These are phyloP conservation scores for Cinchona pubescens DNA, from an alignment of 257 asterid genomes.

Conservation along the genomic window DNA sequence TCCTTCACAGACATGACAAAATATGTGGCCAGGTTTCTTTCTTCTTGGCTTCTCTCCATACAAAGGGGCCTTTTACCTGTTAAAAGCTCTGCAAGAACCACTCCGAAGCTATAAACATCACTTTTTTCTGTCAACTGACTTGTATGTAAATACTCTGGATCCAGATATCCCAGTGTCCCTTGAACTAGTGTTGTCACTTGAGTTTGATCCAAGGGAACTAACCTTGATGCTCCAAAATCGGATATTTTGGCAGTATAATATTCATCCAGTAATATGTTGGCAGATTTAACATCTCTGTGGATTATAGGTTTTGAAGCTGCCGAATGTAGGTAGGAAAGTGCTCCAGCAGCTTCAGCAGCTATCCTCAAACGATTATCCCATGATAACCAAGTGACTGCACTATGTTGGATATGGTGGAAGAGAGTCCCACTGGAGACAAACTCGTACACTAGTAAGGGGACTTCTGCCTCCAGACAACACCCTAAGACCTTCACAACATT, in stretches of 20 bases:
- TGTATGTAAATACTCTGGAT: slow-evolving; percentile 72
- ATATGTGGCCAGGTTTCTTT: slow-evolving; percentile 46
- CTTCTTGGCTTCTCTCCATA: slow-evolving; percentile 38
- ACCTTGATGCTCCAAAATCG: slow-evolving; percentile 81
- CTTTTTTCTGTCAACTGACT: slow-evolving; percentile 70
- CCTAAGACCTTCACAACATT: slow-evolving; percentile 73
- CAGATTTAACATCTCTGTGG: slow-evolving; percentile 74
- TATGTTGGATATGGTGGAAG: slow-evolving; percentile 45
- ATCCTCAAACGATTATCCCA: slow-evolving; percentile 67
- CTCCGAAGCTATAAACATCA: slow-evolving; percentile 79
- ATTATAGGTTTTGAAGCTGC: slow-evolving; percentile 60
- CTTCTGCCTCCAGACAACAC: slow-evolving; percentile 71
- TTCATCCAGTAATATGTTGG: slow-evolving; percentile 63
- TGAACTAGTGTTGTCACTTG: slow-evolving; percentile 72
- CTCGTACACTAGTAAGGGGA: slow-evolving; percentile 67
- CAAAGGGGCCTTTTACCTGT: slow-evolving; percentile 65
- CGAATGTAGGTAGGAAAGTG: slow-evolving; percentile 70
- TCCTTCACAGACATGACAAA: slow-evolving; percentile 43
- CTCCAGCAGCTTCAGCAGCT: slow-evolving; percentile 63
- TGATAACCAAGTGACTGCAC: slow-evolving; percentile 36
- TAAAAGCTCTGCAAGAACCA: slow-evolving; percentile 60
- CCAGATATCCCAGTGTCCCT: slow-evolving; percentile 76
- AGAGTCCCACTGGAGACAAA: slow-evolving; percentile 64
- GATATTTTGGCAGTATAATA: slow-evolving; percentile 57
- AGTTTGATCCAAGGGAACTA: slow-evolving; percentile 54